A percentile compares a stretch with the other conserved stretches of the same genome.
Evolutionary conservation across 106 monocot species (phyloP).

Genomic region (Dioscorea dumetorum): DNA sequence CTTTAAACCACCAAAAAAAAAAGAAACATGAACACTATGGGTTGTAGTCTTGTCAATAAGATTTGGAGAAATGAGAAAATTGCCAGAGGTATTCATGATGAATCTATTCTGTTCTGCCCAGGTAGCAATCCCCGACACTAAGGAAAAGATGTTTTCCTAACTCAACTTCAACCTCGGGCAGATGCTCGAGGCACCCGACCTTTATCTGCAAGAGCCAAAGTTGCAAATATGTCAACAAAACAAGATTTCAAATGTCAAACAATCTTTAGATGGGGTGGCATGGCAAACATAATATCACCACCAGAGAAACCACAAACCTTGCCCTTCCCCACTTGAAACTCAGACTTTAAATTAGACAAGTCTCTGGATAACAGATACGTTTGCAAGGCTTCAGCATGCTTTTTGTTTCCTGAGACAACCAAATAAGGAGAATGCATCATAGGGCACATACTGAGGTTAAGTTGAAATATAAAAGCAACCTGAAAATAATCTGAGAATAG

Average conservation of each 20-base stretch:
- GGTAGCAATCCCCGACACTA: constrained; percentile 52
- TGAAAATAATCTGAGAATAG: constrained; percentile 34
- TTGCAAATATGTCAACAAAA: background rate
- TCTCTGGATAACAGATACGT: constrained; percentile 71
- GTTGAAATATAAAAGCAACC: constrained; percentile 17
- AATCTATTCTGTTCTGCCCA: constrained; percentile 16
- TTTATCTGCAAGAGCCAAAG: constrained; percentile 47
- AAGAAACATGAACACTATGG: background rate
- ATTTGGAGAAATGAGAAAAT: background rate
- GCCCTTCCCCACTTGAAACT: constrained; percentile 73
- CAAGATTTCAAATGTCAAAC: background rate
- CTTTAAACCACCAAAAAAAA: too few species aligned
- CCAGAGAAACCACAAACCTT: constrained; percentile 37
- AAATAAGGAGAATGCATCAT: background rate
- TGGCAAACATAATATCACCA: background rate
- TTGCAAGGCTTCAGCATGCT: constrained; percentile 42
- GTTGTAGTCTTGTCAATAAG: background rate
- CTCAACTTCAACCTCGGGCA: constrained; percentile 40
- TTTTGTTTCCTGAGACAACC: constrained; percentile 42
- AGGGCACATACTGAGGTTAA: background rate
- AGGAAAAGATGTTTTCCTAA: constrained; percentile 73
- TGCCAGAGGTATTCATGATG: background rate
- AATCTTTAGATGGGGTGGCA: background rate
- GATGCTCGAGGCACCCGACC: constrained; percentile 51
- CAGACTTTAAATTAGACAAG: constrained; percentile 49